Conservation (phyloP, 1,284 basidiomycete species). For the Singerocomus rubriflavus region DNA sequence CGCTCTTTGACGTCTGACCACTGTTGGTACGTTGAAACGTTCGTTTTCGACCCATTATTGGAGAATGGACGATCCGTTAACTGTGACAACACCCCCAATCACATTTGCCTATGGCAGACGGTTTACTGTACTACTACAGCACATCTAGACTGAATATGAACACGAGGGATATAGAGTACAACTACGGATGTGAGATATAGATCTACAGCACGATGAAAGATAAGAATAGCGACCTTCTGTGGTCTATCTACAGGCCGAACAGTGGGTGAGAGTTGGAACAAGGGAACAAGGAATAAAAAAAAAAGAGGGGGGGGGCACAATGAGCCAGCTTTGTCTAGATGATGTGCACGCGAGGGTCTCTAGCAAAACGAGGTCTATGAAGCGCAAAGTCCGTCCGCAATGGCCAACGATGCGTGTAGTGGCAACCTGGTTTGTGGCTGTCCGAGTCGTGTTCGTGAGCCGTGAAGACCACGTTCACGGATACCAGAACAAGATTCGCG, state of each 20-base stretch:
- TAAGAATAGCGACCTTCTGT: conserved; percentile 13
- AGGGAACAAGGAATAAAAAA: background rate
- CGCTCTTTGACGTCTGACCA: background rate
- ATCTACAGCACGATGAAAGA: conserved; percentile 24
- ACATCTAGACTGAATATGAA: conserved; percentile 6
- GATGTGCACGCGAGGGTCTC: background rate
- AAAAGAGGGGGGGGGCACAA: background rate
- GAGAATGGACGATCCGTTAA: background rate
- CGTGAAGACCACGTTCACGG: conserved; percentile 11
- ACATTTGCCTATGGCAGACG: too few species aligned
- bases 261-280: conserved; percentile 7
- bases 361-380: conserved; percentile 14
- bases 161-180: conserved; percentile 10
- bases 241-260: conserved; percentile 1
- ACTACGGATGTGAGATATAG: conserved; percentile 4
- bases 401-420: conserved; percentile 11
- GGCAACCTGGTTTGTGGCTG: conserved; percentile 19
- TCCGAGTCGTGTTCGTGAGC: conserved; percentile 17
- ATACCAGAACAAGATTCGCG: conserved; percentile 16
- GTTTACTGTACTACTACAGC: conserved; percentile 10
- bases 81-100: background rate
- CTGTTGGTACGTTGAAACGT: background rate
- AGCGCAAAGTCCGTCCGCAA: conserved; percentile 13
- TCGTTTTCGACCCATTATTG: background rate
- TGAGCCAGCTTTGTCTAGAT: background rate